Conservation (phyloP, 176 grass and related monocot genomes). For the Carex littledalei region DNA sequence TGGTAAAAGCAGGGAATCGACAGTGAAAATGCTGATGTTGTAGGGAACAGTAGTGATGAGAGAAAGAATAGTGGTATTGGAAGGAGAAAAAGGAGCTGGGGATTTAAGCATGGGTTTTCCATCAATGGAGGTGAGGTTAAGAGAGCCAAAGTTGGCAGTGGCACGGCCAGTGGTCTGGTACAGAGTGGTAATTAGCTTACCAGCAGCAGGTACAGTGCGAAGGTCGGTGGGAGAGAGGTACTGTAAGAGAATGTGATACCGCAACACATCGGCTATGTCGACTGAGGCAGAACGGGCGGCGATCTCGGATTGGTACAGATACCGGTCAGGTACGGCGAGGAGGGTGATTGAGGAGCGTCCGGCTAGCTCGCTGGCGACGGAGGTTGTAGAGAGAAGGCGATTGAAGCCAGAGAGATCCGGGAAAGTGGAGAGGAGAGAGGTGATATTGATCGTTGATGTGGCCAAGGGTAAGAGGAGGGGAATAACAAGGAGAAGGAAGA, state of each 20-base stretch:
- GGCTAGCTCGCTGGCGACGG: conserved; percentile 52
- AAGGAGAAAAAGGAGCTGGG: conserved; percentile 41
- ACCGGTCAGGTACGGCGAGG: conserved; percentile 65
- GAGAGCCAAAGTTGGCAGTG: conserved; percentile 63
- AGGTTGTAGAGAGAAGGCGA: conserved; percentile 50
- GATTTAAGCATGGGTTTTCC: conserved; percentile 56
- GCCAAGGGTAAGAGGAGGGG: not conserved
- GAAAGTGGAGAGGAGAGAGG: conserved; percentile 58
- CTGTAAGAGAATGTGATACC: conserved; percentile 93
- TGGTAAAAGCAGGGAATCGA: conserved; percentile 62
- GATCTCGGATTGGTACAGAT: conserved; percentile 45
- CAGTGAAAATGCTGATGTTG: conserved; percentile 77
- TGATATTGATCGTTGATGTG: conserved; percentile 42
- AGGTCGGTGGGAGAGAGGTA: conserved; percentile 81
- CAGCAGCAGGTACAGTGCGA: conserved; percentile 36
- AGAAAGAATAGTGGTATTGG: conserved; percentile 69
- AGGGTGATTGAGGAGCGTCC: conserved; percentile 74
- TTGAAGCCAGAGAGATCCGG: conserved; percentile 55
- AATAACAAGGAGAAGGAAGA: not conserved
- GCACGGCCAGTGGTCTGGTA: conserved; percentile 96
- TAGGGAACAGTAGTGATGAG: conserved; percentile 59
- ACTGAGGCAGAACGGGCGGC: conserved; percentile 57
- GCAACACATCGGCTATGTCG: conserved; percentile 81
- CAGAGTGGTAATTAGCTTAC: conserved; percentile 85
- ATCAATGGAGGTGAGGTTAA: conserved; percentile 64